Percentiles rank a stretch among this genome's conserved stretches.
phyloP scores from a whole-genome alignment of 108 stramenopile species.

The Thalassiosira profunda region DNA sequence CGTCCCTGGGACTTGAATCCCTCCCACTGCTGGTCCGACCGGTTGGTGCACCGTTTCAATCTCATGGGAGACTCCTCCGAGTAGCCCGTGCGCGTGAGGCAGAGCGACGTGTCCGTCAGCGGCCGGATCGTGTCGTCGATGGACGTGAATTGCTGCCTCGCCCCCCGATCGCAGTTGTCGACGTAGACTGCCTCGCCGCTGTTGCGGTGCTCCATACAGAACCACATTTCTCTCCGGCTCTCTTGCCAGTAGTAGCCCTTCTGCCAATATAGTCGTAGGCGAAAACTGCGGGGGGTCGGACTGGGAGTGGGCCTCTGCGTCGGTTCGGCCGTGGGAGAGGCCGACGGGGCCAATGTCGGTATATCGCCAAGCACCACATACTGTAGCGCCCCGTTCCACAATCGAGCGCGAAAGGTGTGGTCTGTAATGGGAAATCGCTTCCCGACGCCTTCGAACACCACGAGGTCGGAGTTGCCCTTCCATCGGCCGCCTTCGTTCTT shows the following conservation, averaged over 20 bases:
- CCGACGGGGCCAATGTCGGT: conserved; percentile 7
- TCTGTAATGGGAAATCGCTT: conserved; percentile 8
- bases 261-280: conserved; percentile 61
- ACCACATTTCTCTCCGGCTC: conserved; percentile 45
- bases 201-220: conserved; percentile 51
- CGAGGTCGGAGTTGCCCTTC: not conserved
- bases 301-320: too few relatives aligned
- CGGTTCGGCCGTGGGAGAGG: not conserved
- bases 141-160: not conserved
- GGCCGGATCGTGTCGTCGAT: conserved; percentile 4
- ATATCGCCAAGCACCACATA: conserved; percentile 19
- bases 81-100: conserved; percentile 8
- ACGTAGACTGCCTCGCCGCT: too few relatives aligned
- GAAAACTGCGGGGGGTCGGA: too few relatives aligned
- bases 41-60: not conserved
- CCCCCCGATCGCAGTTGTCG: too few relatives aligned
- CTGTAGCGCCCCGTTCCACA: conserved; percentile 14
- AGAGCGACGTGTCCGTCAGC: not conserved
- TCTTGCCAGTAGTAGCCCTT: conserved; percentile 66
- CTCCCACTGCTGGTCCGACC: not conserved
- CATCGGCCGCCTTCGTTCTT: not conserved
- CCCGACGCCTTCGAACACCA: conserved; percentile 9
- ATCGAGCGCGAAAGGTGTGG: not conserved
- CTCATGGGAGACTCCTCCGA: not conserved
- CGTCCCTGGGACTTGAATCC: not conserved